These are phyloP conservation scores for Panicum hallii DNA, from an alignment of 202 grass and related monocot genomes.

Conservation along the genomic window DNA sequence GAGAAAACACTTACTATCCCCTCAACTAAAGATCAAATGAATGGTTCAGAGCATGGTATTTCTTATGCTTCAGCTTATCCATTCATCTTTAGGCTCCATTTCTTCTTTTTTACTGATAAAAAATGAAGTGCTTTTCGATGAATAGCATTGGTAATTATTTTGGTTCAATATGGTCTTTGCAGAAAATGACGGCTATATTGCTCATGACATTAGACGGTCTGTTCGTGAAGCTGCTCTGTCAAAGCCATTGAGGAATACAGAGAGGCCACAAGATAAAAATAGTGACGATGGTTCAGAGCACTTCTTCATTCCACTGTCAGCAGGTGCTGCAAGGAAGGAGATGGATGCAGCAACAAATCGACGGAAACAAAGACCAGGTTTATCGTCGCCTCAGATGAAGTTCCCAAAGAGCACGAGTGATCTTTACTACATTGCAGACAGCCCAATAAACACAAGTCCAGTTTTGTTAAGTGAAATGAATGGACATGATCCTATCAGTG, in stretches of 20 bases:
- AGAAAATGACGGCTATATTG: conserved; percentile 68
- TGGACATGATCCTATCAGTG: conserved; percentile 41
- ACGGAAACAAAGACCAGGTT: conserved; percentile 65
- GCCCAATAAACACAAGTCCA: conserved; percentile 40
- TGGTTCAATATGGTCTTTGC: conserved; percentile 50
- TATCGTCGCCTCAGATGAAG: conserved; percentile 48
- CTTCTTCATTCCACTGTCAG: conserved; percentile 83
- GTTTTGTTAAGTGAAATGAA: conserved; percentile 52
- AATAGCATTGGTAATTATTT: conserved; percentile 2
- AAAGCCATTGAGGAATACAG: conserved; percentile 64
- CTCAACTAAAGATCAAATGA: conserved; percentile 60
- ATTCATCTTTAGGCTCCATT: neutral
- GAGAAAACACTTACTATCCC: conserved; percentile 50
- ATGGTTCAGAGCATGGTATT: conserved; percentile 58
- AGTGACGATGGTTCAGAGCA: conserved; percentile 82
- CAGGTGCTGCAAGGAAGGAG: conserved; percentile 63
- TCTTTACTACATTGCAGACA: conserved; percentile 40
- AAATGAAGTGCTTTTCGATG: conserved; percentile 33
- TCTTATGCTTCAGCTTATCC: conserved; percentile 25
- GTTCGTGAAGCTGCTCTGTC: conserved; percentile 92
- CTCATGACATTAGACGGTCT: conserved; percentile 81
- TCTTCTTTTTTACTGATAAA: conserved; percentile 8
- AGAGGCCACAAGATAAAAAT: conserved; percentile 63
- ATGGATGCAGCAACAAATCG: conserved; percentile 53
- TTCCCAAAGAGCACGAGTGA: conserved; percentile 49